Conservation (phyloP, 768 basidiomycete species). For the Suillus lakei region DNA sequence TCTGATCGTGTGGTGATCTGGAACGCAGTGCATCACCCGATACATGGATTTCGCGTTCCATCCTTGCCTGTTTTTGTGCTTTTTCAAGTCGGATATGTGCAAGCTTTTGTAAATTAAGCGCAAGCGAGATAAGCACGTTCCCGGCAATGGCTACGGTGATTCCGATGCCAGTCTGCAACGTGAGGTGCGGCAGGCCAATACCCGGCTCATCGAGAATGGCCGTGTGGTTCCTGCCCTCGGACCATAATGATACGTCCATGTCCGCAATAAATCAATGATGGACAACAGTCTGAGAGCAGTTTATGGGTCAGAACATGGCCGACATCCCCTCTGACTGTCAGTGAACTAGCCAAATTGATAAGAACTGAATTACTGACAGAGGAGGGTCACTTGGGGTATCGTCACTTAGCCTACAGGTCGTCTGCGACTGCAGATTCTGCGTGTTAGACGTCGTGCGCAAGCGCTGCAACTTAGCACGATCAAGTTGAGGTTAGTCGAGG, state of each 20-base stretch:
- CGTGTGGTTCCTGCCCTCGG: slow-evolving; percentile 8
- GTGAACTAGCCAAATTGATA: background rate
- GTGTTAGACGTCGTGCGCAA: background rate
- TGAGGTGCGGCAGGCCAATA: slow-evolving; percentile 59
- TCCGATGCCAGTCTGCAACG: slow-evolving; percentile 66
- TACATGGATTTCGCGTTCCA: slow-evolving; percentile 18
- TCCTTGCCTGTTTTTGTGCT: slow-evolving; percentile 27
- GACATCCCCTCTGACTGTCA: background rate
- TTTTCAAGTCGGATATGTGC: slow-evolving; percentile 76
- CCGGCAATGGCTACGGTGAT: slow-evolving; percentile 84
- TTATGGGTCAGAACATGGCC: background rate
- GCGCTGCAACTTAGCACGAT: background rate
- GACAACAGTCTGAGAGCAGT: background rate
- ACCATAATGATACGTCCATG: slow-evolving; percentile 16
- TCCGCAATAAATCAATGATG: background rate
- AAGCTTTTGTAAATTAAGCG: slow-evolving; percentile 91
- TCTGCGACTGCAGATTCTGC: background rate
- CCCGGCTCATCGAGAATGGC: slow-evolving; percentile 17
- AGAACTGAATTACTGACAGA: background rate
- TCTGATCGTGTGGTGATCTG: background rate
- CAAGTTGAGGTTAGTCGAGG: background rate
- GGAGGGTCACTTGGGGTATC: background rate
- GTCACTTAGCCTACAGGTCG: background rate
- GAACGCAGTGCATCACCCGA: background rate
- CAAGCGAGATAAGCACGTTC: slow-evolving; percentile 88